Conservation (phyloP, 257 asterid genomes). For the Capsicum baccatum region DNA sequence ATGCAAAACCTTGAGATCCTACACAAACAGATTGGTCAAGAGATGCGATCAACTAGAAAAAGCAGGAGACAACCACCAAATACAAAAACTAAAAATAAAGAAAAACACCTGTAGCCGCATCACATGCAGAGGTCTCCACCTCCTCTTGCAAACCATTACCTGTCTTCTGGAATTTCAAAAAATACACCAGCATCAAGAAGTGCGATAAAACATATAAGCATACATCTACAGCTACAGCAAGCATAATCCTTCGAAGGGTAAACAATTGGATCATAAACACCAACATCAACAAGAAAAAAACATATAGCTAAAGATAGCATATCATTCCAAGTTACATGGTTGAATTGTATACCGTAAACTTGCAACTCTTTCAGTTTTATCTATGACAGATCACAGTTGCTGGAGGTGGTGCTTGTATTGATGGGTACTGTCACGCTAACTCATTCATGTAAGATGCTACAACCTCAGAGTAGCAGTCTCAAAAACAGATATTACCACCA, state of each 20-base stretch:
- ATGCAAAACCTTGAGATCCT: slow-evolving; percentile 61
- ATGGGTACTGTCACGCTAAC: background rate
- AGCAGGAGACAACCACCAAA: slow-evolving; percentile 28
- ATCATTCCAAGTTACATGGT: background rate
- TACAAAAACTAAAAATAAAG: slow-evolving; percentile 25
- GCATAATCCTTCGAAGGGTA: slow-evolving; percentile 11
- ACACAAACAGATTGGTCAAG: slow-evolving; percentile 31
- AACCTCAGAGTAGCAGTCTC: background rate
- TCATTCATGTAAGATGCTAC: slow-evolving; percentile 20
- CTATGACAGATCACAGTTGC: background rate
- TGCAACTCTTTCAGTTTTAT: background rate
- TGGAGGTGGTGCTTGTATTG: background rate
- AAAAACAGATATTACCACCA: slow-evolving; percentile 22
- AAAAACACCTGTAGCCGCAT: slow-evolving; percentile 66
- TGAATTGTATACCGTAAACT: background rate
- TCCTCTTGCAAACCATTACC: slow-evolving; percentile 68
- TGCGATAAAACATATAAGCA: background rate
- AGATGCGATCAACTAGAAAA: slow-evolving; percentile 33
- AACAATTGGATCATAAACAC: slow-evolving; percentile 14
- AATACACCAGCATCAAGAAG: slow-evolving; percentile 23
- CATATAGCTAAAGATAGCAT: slow-evolving; percentile 18
- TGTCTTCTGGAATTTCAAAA: slow-evolving; percentile 55
- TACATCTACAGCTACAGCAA: background rate
- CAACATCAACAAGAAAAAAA: slow-evolving; percentile 27
- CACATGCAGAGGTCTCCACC: slow-evolving; percentile 79